phyloP scores from a whole-genome alignment of 768 basidiomycete species.

The Nidularia sp. region DNA sequence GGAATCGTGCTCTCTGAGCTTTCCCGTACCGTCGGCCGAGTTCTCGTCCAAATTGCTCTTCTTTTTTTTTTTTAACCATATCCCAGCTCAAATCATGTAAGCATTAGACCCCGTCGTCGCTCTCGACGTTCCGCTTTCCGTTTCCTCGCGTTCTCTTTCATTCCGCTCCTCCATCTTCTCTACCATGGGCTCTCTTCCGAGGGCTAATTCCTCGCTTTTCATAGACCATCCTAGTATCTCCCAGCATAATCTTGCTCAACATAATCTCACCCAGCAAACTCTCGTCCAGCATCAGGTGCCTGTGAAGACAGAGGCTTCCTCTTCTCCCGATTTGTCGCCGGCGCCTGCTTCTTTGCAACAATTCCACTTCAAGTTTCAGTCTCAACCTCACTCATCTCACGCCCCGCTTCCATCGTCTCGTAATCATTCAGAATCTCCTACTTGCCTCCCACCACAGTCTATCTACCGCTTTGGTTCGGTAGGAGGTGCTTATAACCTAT shows the following conservation, averaged over 20 bases:
- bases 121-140: neutral
- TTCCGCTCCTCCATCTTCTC: constrained; percentile 7
- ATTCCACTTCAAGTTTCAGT: constrained; percentile 31
- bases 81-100: neutral
- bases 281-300: constrained; percentile 20
- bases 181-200: constrained; percentile 14
- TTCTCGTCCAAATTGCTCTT: neutral
- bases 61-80: neutral
- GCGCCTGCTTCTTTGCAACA: constrained; percentile 25
- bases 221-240: constrained; percentile 8
- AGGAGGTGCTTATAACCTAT: constrained; percentile 13
- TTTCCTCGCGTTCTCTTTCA: neutral
- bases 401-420: constrained; percentile 30
- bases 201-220: constrained; percentile 15
- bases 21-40: neutral
- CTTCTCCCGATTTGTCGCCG: constrained; percentile 39
- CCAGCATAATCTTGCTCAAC: too few relatives aligned
- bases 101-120: neutral
- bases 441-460: constrained; percentile 19
- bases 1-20: too few relatives aligned
- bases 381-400: constrained; percentile 25
- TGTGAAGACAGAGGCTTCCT: constrained; percentile 34
- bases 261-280: too few relatives aligned
- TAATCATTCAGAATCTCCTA: constrained; percentile 21
- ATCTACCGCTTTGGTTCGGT: constrained; percentile 29